Conservation (phyloP, 768 basidiomycete genomes). For the Coprinopsis cinerea region DNA sequence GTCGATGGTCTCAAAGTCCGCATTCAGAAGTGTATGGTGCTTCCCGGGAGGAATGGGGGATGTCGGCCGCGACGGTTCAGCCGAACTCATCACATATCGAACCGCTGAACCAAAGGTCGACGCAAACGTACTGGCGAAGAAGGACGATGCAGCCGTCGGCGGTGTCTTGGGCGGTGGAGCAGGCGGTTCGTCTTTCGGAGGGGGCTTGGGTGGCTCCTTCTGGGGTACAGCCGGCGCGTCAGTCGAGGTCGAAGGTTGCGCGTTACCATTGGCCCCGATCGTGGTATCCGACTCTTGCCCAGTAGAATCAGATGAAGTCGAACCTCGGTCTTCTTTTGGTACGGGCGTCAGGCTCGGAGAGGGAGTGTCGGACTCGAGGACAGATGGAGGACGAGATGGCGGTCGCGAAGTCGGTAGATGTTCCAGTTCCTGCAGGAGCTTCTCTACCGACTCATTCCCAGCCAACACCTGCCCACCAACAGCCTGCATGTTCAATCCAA, state of each 20-base stretch:
- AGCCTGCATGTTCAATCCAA: conserved; percentile 44
- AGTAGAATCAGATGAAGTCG: background rate
- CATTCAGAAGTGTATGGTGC: conserved; percentile 45
- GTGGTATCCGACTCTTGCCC: conserved; percentile 33
- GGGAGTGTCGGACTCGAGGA: conserved; percentile 14
- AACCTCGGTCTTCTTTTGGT: conserved; percentile 21
- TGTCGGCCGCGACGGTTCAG: conserved; percentile 24
- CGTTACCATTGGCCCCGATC: conserved; percentile 20
- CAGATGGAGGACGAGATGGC: conserved; percentile 20
- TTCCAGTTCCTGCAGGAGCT: conserved; percentile 30
- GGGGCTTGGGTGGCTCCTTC: conserved; percentile 22
- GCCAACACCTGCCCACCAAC: conserved; percentile 41
- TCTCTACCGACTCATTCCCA: conserved; percentile 31
- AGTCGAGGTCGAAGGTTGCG: background rate
- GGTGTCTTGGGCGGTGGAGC: conserved; percentile 4
- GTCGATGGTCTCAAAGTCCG: conserved; percentile 44
- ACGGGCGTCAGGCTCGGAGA: conserved; percentile 16
- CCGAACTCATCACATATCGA: conserved; percentile 44
- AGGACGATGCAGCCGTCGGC: conserved; percentile 27
- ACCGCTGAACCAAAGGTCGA: conserved; percentile 53
- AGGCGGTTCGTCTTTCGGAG: conserved; percentile 15
- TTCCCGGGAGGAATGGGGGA: conserved; percentile 30
- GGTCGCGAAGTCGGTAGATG: conserved; percentile 33
- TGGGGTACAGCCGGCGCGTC: too few relatives aligned
- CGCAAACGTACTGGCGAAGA: conserved; percentile 42